Base-by-base conservation (phyloP, 225 moss, liverwort and hornwort genomes). In the Physcomitrium patens region DNA sequence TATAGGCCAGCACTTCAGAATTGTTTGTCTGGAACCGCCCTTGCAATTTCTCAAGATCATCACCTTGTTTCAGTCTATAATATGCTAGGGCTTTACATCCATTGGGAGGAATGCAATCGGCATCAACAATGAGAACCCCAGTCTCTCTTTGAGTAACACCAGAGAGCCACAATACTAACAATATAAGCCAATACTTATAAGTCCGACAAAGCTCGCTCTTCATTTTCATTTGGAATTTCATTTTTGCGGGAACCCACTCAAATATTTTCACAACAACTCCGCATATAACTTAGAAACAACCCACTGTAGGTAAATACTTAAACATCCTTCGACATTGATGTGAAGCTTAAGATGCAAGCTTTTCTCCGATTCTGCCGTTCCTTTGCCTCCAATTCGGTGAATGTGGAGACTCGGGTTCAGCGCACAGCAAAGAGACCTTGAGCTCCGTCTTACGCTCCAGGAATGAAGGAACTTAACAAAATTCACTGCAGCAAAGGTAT, bases 51-150 rank as follows among this genome's bases (percentile, higher is more conserved):
- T 70, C 52, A 42, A 73, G 16, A 73, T 75, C 80, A 17, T 85
- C 78, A 0, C 63, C 63, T 5, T 47, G 0, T 58, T 76, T 3
- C 65, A 85, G 67, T 7, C 19, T 81, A 56, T 88, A 88, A 45
- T 80, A 85, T 20, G 76, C 85, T 10, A 88, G 73, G 23, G 80
- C 71, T 53, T 67, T 58, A 67, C 88, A 88, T 49, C 88, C 88
- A 68, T 60, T 75, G 15, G 70, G 1, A 73, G 84, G 79, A 56
- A 75, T 69, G 67, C 88, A 88, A 27, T 66, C 52, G 67, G 76
- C 88, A 76, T 70, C 58, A 64, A 69, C 76, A 70, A 31, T 18
- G 37, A 53, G 31, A 11, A 76, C 72, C 52, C 79, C 74, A 63
- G 45, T 16, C 56, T 76, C 76, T 68, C 73, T 70, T 20, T 43